Conservation (phyloP, 495 filamentous ascomycete species). For the Haplographium delicatum region DNA sequence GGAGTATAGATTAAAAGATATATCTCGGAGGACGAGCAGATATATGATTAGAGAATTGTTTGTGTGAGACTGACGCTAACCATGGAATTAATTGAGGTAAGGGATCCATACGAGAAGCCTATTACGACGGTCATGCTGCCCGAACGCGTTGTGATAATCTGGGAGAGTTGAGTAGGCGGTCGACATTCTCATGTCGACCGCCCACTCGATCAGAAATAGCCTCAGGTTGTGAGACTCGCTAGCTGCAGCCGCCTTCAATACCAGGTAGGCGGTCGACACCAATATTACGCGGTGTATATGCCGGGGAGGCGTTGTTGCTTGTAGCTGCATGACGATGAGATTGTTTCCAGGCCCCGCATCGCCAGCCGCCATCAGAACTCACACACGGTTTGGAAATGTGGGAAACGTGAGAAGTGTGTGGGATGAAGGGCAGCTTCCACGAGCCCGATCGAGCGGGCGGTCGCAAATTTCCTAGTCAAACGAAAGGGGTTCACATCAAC, state of each 20-base stretch:
- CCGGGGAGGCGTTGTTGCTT: neutral
- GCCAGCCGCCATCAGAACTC: too few relatives aligned
- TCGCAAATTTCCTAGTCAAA: too few relatives aligned
- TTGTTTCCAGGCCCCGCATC: neutral
- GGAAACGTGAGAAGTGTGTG: too few relatives aligned
- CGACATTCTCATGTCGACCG: neutral
- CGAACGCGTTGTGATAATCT: neutral
- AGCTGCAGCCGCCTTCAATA: neutral
- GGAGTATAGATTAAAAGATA: too few relatives aligned
- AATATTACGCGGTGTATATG: neutral
- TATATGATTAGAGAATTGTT: too few relatives aligned
- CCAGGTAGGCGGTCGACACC: neutral
- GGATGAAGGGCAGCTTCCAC: too few relatives aligned
- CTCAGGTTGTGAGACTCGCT: neutral
- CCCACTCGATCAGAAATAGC: neutral
- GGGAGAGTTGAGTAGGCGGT: neutral
- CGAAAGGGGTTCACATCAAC: neutral
- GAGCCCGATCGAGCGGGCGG: neutral
- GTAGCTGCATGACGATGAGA: neutral
- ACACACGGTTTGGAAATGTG: too few relatives aligned
- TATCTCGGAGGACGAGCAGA: too few relatives aligned
- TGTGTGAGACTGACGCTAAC: neutral
- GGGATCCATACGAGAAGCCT: neutral
- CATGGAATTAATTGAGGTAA: neutral
- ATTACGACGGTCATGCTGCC: neutral